These are phyloP conservation scores for Biscogniauxia sp. DNA, from an alignment of 2,329 filamentous ascomycete species.

Conservation along the genomic window DNA sequence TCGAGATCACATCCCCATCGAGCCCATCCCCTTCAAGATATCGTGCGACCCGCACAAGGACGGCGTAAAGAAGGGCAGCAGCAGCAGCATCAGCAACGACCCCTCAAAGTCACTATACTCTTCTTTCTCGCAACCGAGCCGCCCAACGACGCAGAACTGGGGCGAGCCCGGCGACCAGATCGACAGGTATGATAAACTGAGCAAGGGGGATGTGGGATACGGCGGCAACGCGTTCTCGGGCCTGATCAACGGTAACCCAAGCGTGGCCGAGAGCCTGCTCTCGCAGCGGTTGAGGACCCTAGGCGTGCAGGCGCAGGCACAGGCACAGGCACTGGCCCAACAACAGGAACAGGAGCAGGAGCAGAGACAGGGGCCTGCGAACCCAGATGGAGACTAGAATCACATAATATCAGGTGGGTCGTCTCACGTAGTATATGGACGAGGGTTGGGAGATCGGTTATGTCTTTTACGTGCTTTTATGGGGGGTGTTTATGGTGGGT, in stretches of 20 bases:
- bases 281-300: constrained; percentile 66
- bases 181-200: constrained; percentile 63
- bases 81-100: constrained; percentile 21
- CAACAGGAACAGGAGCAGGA: constrained; percentile 2
- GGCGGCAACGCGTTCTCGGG: constrained; percentile 52
- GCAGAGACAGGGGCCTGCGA: background rate
- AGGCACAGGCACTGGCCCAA: background rate
- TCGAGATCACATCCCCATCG: constrained; percentile 39
- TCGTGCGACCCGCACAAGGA: constrained; percentile 30
- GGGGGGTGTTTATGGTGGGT: background rate
- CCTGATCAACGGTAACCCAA: constrained; percentile 37
- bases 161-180: constrained; percentile 23
- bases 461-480: too few relatives aligned
- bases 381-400: background rate
- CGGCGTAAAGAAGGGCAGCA: constrained; percentile 29
- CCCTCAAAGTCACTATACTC: constrained; percentile 16
- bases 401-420: too few relatives aligned
- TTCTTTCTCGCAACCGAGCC: constrained; percentile 14
- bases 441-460: too few relatives aligned
- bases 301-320: constrained; percentile 42
- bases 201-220: constrained; percentile 62
- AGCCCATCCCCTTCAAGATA: constrained; percentile 52
- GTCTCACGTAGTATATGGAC: too few relatives aligned
- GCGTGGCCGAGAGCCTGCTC: constrained; percentile 63
- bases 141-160: constrained; percentile 33